Percentiles rank a stretch among this genome's conserved stretches.
Conservation (phyloP, 106 monocot genomes). For the Acorus gramineus region DNA sequence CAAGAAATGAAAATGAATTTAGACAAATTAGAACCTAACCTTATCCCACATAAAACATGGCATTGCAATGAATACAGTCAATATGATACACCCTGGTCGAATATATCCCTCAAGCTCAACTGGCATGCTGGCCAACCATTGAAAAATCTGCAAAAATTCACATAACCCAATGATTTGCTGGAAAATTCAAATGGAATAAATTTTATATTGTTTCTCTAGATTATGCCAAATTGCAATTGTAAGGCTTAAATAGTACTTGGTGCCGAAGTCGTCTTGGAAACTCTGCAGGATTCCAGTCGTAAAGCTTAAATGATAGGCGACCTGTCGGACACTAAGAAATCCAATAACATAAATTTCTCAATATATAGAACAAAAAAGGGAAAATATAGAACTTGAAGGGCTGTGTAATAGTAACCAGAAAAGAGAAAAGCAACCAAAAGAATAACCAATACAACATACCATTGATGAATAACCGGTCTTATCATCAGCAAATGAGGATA, state of each 20-base stretch:
- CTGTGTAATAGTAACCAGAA: not conserved
- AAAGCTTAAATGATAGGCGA: conserved; percentile 94
- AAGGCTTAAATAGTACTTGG: conserved; percentile 47
- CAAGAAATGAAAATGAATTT: too few relatives aligned
- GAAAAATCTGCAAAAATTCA: conserved; percentile 19
- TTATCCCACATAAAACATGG: conserved; percentile 89
- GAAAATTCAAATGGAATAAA: too few relatives aligned
- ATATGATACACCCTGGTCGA: conserved; percentile 91
- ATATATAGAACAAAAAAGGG: too few relatives aligned
- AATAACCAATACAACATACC: conserved; percentile 24
- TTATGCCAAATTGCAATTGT: conserved; percentile 12
- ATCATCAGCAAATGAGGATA: conserved; percentile 47
- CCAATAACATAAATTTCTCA: too few relatives aligned
- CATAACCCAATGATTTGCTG: too few relatives aligned
- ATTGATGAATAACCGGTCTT: conserved; percentile 67
- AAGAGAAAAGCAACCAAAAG: not conserved
- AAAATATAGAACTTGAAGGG: too few relatives aligned
- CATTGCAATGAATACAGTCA: conserved; percentile 95
- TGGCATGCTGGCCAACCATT: conserved; percentile 35
- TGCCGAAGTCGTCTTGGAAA: conserved; percentile 82
- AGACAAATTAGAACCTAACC: conserved; percentile 11
- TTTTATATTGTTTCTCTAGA: not conserved
- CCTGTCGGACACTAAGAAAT: conserved; percentile 81
- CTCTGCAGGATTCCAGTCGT: conserved; percentile 99
- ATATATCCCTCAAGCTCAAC: conserved; percentile 70